These are phyloP conservation scores for Diaporthe longicolla DNA, from an alignment of 2,329 filamentous ascomycete genomes.

Conservation along the genomic window DNA sequence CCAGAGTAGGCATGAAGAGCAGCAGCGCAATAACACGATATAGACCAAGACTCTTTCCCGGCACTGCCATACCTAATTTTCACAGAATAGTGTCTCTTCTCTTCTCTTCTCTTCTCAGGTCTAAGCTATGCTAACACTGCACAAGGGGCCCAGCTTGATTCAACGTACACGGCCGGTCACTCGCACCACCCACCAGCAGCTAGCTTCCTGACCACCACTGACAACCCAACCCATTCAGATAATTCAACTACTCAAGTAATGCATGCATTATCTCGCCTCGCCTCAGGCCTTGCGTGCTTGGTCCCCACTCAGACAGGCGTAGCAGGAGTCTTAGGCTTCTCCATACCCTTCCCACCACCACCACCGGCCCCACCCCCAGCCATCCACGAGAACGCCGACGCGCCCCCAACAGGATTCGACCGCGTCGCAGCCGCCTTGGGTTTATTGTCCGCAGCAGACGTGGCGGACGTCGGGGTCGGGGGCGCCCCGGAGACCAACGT, in stretches of 20 bases:
- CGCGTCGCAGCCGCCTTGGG: slow-evolving; percentile 49
- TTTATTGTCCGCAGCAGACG: slow-evolving; percentile 51
- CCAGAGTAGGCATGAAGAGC: background rate
- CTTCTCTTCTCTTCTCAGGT: background rate
- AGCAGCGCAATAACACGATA: background rate
- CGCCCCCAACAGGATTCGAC: slow-evolving; percentile 89
- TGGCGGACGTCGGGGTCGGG: slow-evolving; percentile 36
- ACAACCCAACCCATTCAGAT: background rate
- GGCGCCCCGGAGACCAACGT: slow-evolving; percentile 46
- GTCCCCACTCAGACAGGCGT: slow-evolving; percentile 39
- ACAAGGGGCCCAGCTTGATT: background rate
- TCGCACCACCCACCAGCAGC: no score
- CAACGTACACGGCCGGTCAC: no score
- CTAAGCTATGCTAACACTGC: background rate
- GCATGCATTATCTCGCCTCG: no score
- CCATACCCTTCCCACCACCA: slow-evolving; percentile 43
- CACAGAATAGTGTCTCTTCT: background rate
- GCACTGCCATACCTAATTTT: background rate
- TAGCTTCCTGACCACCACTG: background rate
- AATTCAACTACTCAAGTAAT: slow-evolving; percentile 11
- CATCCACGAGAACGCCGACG: slow-evolving; percentile 95
- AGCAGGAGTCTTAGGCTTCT: slow-evolving; percentile 59
- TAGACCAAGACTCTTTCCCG: background rate
- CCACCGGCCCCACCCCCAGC: slow-evolving; percentile 62
- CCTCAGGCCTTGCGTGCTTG: no score